These are phyloP conservation scores for Flaveria floridana DNA, from an alignment of 140 eudicot species.

Conservation along the genomic window DNA sequence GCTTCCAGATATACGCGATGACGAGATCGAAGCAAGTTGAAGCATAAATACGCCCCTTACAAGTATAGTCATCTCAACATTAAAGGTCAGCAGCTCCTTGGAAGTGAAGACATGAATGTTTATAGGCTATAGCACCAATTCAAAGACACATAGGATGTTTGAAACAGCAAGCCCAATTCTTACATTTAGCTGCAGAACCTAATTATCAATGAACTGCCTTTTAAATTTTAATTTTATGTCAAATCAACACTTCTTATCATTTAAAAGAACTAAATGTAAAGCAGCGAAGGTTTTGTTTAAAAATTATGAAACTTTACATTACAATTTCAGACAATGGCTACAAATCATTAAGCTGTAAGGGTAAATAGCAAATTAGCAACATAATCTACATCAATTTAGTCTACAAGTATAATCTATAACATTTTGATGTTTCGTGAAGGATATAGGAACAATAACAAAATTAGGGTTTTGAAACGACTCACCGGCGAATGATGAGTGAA, in stretches of 20 bases:
- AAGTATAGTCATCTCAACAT: not conserved
- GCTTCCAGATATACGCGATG: not conserved
- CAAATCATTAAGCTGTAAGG: not conserved
- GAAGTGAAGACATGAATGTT: not conserved
- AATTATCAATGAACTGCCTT: not conserved
- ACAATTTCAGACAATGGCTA: not conserved
- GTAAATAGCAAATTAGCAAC: not conserved
- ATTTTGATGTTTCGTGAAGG: not conserved
- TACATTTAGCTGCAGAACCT: not conserved
- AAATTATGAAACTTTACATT: not conserved
- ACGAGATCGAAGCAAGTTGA: too few relatives aligned
- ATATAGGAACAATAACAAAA: conserved; percentile 1
- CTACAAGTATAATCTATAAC: not conserved
- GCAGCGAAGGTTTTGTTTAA: not conserved
- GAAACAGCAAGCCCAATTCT: not conserved
- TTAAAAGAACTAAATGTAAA: not conserved
- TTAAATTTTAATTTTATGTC: not conserved
- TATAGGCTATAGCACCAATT: not conserved
- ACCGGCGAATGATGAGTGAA: conserved; percentile 85
- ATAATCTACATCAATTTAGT: conserved; percentile 7
- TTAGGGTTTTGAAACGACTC: conserved; percentile 36
- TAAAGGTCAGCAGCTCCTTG: not conserved
- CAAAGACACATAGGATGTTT: not conserved
- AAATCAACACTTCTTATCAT: not conserved
- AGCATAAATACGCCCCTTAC: too few relatives aligned